Base-by-base conservation (phyloP, 1,139 yeast species). In the Arxiozyma bovina region DNA sequence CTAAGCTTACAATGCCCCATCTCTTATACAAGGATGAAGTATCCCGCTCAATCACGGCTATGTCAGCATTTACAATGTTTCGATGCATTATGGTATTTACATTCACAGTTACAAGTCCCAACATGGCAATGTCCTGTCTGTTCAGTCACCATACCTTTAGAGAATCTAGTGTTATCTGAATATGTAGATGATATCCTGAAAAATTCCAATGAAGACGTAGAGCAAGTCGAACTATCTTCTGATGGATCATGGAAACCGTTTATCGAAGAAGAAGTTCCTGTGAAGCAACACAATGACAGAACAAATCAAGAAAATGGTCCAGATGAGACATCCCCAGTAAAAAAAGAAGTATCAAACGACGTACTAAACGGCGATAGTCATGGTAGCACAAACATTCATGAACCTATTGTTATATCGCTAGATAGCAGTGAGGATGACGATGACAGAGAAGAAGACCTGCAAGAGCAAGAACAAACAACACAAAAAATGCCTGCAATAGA, bases 71-170 rank as follows among this genome's bases (percentile, higher is more conserved):
- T 81, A 12, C 82, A 79, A 61, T 84, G 90, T 61, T 84, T 84
- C 67, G 91, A 85, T 67, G 82, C 80, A 0, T 62, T 73, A 20
- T 77, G 80, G 38, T 85, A 76, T 63, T 60, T 85, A 17, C 75
- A 77, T 56, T 71, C 81, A 44, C 89, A 84, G 62, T 71, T 73
- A 48, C 82, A 79, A 60, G 72, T 78, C 0, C 81, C 88, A 0
- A 73, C 79, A 0, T 83, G 87, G 87, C 66, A 67, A 44, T 85
- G 91, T 63, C 89, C 89, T 0, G 72, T 81, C 22, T 85, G 91
- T 63, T 74, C 73, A 50, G 9, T 61, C 79, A 4, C 64, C 68
- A 9, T 57, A n/a, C 52, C 54, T 4, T 65, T 80, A 0, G 70
- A 74, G 15, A 80, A 80, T 58, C 65, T 81, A 80, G 55, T 85